Percentiles rank a stretch among this genome's conserved stretches.
These are phyloP conservation scores for Prototheca stagnorum DNA, from an alignment of 163 green algal genomes.

Conservation along the genomic window DNA sequence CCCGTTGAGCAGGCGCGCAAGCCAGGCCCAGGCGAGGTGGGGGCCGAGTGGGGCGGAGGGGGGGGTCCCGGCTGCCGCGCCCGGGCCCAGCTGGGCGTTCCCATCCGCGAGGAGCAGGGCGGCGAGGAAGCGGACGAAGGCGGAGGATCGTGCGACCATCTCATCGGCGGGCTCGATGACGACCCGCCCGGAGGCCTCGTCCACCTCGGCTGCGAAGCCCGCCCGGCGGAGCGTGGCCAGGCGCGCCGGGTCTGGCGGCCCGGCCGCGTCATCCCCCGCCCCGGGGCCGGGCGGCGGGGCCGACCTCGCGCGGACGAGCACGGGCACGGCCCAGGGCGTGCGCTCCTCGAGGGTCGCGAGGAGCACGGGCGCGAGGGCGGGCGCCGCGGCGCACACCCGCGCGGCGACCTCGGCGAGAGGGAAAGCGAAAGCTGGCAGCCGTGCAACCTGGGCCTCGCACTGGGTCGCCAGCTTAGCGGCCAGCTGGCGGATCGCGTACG, in stretches of 20 bases:
- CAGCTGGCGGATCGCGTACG: conserved; percentile 38
- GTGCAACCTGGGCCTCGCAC: conserved; percentile 41
- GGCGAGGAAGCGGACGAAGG: conserved; percentile 53
- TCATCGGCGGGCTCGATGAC: conserved; percentile 34
- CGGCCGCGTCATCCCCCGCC: too few species aligned
- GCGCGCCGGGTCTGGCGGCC: too few species aligned
- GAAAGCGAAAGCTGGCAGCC: conserved; percentile 46
- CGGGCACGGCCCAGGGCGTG: conserved; percentile 31
- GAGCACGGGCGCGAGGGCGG: conserved; percentile 27
- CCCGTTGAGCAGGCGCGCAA: conserved; percentile 52
- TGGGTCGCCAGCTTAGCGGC: conserved; percentile 45
- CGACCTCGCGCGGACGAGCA: too few species aligned
- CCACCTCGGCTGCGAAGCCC: background rate
- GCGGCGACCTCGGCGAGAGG: conserved; percentile 59
- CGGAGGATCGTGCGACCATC: conserved; percentile 26
- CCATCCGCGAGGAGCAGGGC: conserved; percentile 47
- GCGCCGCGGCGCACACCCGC: conserved; percentile 26
- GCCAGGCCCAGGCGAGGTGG: conserved; percentile 45
- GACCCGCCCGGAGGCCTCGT: background rate
- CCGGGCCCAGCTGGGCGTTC: too few species aligned
- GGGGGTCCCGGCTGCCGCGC: too few species aligned
- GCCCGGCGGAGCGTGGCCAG: too few species aligned
- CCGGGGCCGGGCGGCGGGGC: too few species aligned
- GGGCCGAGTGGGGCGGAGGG: conserved; percentile 47
- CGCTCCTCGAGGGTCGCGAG: conserved; percentile 8